Percentiles rank a stretch among this genome's conserved stretches.
Evolutionary conservation across 352 stramenopile genomes (phyloP).

Genomic region (Albugo laibachii): DNA sequence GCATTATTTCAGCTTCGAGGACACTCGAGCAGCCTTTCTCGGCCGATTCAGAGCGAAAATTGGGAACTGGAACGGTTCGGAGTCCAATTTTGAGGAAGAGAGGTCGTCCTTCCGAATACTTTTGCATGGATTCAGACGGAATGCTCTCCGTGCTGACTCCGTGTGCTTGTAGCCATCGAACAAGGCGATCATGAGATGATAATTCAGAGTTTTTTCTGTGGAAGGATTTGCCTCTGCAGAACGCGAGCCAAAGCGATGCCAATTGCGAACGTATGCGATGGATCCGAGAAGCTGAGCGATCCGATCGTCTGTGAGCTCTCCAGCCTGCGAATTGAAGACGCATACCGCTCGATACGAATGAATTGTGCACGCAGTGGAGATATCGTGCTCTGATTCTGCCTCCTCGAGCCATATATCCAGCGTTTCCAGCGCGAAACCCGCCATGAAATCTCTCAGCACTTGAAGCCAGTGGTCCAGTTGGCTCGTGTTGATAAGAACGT

Average conservation of each 20-base stretch:
- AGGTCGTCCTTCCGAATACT: conserved; percentile 69
- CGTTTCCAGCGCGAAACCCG: conserved; percentile 47
- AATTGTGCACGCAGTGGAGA: conserved; percentile 68
- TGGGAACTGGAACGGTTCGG: conserved; percentile 72
- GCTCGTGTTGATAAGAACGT: conserved; percentile 3
- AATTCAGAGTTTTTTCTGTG: conserved; percentile 19
- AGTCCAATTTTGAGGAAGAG: conserved; percentile 77
- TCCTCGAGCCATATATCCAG: conserved; percentile 63
- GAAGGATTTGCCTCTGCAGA: conserved; percentile 1
- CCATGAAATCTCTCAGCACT: conserved; percentile 29
- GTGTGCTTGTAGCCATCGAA: conserved; percentile 79
- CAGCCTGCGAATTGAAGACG: conserved; percentile 39
- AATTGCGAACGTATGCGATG: conserved; percentile 77
- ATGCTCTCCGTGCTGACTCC: conserved; percentile 79
- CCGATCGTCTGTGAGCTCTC: conserved; percentile 46
- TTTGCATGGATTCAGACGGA: conserved; percentile 52
- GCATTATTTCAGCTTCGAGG: conserved; percentile 72
- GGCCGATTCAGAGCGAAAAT: conserved; percentile 48
- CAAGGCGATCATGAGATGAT: conserved; percentile 47
- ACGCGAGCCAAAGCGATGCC: conserved; percentile 77
- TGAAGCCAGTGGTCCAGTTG: conserved; percentile 12
- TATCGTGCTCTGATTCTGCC: conserved; percentile 46
- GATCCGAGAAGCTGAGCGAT: conserved; percentile 58
- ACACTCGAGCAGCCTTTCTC: conserved; percentile 17
- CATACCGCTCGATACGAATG: conserved; percentile 61